Evolutionary conservation across 805 yeast genomes (phyloP).

Genomic region (Candida easanensis): DNA sequence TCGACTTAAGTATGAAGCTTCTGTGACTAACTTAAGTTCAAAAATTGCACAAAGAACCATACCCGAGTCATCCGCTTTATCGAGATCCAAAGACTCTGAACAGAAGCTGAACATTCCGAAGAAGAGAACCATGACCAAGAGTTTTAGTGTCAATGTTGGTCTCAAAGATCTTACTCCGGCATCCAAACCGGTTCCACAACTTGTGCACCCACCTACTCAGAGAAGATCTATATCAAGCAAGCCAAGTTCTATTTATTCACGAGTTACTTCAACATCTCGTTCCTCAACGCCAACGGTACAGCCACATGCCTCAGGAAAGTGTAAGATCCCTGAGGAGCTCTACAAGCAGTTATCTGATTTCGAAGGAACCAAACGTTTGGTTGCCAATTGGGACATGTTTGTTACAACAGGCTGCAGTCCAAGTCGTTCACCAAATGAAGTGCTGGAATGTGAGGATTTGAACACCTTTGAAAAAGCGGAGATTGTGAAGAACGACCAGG

Average conservation of each 20-base stretch:
- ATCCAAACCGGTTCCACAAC: slow-evolving; percentile 2
- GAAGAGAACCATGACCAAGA: slow-evolving; percentile 19
- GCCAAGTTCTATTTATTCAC: slow-evolving; percentile 8
- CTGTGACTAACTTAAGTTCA: slow-evolving; percentile 11
- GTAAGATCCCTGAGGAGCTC: slow-evolving; percentile 12
- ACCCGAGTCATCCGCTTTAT: not conserved
- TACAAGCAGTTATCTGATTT: slow-evolving; percentile 8
- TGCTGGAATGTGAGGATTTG: slow-evolving; percentile 24
- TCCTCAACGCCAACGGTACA: slow-evolving; percentile 4
- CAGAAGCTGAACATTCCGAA: slow-evolving; percentile 14
- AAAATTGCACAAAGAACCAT: slow-evolving; percentile 1
- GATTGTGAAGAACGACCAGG: slow-evolving; percentile 43
- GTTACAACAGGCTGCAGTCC: not conserved
- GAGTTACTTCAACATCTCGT: slow-evolving; percentile 2
- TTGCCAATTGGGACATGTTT: slow-evolving; percentile 9
- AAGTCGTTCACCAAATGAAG: slow-evolving; percentile 4
- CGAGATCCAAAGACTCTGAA: not conserved
- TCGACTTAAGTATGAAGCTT: slow-evolving; percentile 20
- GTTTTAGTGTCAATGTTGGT: slow-evolving; percentile 19
- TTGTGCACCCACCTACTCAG: not conserved
- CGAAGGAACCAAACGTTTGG: slow-evolving; percentile 15
- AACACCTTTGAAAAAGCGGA: slow-evolving; percentile 63
- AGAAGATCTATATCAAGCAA: slow-evolving; percentile 1
- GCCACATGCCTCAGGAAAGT: slow-evolving; percentile 1
- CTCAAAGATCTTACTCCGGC: slow-evolving; percentile 15